A percentile compares a stretch with the other conserved stretches of the same genome.
These are phyloP conservation scores for Lasiodiplodia sp. DNA, from an alignment of 2,329 filamentous ascomycete species.

Conservation along the genomic window DNA sequence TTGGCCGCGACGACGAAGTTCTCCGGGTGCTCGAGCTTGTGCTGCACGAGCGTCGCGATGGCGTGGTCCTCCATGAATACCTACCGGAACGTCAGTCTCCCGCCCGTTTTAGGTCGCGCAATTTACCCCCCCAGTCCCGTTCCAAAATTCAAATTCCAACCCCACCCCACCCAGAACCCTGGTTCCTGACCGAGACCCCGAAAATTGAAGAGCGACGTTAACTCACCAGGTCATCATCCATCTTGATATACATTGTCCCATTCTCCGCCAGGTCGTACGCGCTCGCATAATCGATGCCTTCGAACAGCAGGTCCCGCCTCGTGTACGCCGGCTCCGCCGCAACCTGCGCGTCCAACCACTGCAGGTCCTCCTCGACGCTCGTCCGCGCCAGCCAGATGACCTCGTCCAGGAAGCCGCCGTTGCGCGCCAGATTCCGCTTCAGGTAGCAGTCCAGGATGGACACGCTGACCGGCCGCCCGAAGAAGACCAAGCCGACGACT, in stretches of 20 bases:
- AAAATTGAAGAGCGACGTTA: not conserved
- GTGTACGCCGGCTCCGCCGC: conserved; percentile 42
- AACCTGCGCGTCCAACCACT: conserved; percentile 46
- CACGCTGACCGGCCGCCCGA: conserved; percentile 43
- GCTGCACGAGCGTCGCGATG: conserved; percentile 63
- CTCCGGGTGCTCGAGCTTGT: conserved; percentile 60
- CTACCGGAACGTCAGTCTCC: conserved; percentile 26
- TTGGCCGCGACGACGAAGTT: conserved; percentile 63
- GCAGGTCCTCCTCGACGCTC: conserved; percentile 43
- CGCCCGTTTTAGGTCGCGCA: not conserved
- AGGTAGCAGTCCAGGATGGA: conserved; percentile 53
- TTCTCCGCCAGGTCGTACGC: conserved; percentile 35
- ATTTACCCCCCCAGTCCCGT: not conserved
- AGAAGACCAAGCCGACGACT: conserved; percentile 51
- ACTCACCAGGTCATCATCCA: conserved; percentile 51
- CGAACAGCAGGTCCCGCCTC: conserved; percentile 31
- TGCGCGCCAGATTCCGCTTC: conserved; percentile 48
- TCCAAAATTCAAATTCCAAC: not conserved
- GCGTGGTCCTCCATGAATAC: conserved; percentile 54
- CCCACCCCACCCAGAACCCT: not conserved
- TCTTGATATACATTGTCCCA: conserved; percentile 50
- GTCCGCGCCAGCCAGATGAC: conserved; percentile 54
- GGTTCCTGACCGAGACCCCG: not conserved
- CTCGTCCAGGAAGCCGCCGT: conserved; percentile 52
- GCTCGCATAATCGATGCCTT: conserved; percentile 33